Base-by-base conservation (phyloP, 768 basidiomycete genomes). In the Boletus insuetus region DNA sequence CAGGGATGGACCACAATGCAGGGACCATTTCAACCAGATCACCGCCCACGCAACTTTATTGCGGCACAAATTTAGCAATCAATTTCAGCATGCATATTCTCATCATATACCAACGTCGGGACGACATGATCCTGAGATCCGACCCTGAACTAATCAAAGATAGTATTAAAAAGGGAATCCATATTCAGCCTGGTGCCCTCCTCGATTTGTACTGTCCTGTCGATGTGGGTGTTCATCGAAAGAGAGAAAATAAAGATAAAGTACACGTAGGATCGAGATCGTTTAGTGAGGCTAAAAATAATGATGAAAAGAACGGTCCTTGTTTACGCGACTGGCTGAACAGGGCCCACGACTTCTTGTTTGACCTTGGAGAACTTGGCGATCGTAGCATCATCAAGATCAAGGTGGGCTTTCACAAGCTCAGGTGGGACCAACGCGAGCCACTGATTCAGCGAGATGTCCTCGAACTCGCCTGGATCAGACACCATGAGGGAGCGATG, bases 401-500 rank as follows among this genome's bases (percentile, higher is more conserved):
- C 74, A n/a, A 86, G 77, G 59, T 86, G 82, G 0, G 81, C 82
- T 63, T 83, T 82, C 32, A 87, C 83, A 12, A 87, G 74, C 24
- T 73, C 74, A 3, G 77, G 80, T 6, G 84, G 84, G 0, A 80
- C 82, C 35, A 85, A 65, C 0, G 84, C 82, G n/a, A 86, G 73
- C 84, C 84, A 85, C 62, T 85, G 79, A 49, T 71, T 78, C 22
- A 84, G 69, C 39, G 81, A 81, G 53, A 84, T 73, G 59, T 86
- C 84, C 64, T 84, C 78, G 64, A 78, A 81, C 50, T 72, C 57
- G 56, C 75, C 80, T 79, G 50, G 3, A 46, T 51, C 14, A 8
- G 46, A 39, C 31, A 6, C 43, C n/a, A 62, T 47, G 45, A 48
- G 32, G 14, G 20, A 37, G 35, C 34, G 29, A 3, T 5, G 10